Evolutionary conservation across 805 yeast species (phyloP).

Genomic region (Myxozyma mucilagina): DNA sequence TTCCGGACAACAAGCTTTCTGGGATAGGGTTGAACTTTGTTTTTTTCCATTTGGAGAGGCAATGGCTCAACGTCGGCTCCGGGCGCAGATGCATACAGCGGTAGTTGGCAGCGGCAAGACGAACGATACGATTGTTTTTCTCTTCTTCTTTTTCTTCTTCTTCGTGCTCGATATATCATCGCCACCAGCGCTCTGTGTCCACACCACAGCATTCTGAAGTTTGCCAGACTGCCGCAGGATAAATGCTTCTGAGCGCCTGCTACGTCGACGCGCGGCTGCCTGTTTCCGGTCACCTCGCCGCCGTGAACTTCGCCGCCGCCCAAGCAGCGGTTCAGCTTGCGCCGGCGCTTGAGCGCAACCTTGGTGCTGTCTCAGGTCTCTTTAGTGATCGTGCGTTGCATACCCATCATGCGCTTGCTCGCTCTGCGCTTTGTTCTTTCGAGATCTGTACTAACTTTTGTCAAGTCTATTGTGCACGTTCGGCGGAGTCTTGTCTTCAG

Average conservation of each 20-base stretch:
- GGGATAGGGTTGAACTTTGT: no score
- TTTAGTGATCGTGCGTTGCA: constrained; percentile 1
- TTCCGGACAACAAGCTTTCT: no score
- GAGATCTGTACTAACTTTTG: not conserved
- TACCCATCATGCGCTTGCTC: not conserved
- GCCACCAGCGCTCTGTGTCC: not conserved
- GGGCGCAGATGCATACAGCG: no score
- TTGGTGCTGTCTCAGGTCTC: not conserved
- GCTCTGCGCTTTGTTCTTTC: not conserved
- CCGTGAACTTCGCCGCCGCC: not conserved
- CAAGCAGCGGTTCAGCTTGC: not conserved
- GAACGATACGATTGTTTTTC: not conserved
- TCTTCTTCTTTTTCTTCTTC: not conserved
- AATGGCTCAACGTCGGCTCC: no score
- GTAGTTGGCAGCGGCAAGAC: not conserved
- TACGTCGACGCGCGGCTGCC: constrained; percentile 8
- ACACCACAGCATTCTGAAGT: not conserved
- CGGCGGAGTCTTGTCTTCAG: constrained; percentile 9
- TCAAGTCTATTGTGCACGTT: constrained; percentile 8
- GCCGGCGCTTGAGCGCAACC: constrained; percentile 3
- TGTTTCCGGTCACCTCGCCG: not conserved
- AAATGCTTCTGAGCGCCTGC: constrained; percentile 12
- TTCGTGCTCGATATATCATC: not conserved
- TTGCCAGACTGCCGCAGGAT: not conserved
- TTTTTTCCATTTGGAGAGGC: no score